Conservation (phyloP, 148 eudicot genomes). For the Agrostemma githago region DNA sequence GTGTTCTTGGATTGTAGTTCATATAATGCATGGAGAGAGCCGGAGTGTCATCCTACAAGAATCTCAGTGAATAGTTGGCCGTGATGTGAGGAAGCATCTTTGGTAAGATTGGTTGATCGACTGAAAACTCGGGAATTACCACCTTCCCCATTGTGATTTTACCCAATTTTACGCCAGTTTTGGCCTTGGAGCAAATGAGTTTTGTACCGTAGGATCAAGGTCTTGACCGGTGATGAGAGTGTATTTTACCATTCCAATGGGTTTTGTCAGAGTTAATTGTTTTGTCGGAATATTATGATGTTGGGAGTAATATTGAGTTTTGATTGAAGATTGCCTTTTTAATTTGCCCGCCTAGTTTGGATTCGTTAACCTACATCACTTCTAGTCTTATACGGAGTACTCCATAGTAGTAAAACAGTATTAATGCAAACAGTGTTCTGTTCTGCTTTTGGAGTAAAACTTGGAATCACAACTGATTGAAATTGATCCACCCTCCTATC, state of each 20-base stretch:
- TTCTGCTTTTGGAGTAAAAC: too few species aligned
- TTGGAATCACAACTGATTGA: too few species aligned
- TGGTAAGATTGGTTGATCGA: neutral
- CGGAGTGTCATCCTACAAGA: neutral
- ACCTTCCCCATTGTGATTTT: too few species aligned
- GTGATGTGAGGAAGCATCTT: neutral
- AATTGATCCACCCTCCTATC: too few species aligned
- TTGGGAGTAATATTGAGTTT: too few species aligned
- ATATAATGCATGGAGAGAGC: neutral
- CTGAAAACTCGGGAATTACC: neutral
- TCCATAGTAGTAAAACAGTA: too few species aligned
- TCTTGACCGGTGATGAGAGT: neutral
- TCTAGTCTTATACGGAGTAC: too few species aligned
- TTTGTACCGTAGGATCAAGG: neutral
- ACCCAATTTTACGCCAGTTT: neutral
- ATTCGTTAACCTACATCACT: too few species aligned
- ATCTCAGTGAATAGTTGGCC: neutral
- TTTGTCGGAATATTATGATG: neutral
- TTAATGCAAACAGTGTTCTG: too few species aligned
- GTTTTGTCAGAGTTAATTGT: neutral
- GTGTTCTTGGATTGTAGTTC: neutral
- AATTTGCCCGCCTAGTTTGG: too few species aligned
- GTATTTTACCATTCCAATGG: slow-evolving; percentile 5
- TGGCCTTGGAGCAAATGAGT: neutral
- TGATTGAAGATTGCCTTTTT: too few species aligned